A percentile compares a stretch with the other conserved stretches of the same genome.
phyloP scores from a whole-genome alignment of 768 basidiomycete species.

The Calocybe indica region DNA sequence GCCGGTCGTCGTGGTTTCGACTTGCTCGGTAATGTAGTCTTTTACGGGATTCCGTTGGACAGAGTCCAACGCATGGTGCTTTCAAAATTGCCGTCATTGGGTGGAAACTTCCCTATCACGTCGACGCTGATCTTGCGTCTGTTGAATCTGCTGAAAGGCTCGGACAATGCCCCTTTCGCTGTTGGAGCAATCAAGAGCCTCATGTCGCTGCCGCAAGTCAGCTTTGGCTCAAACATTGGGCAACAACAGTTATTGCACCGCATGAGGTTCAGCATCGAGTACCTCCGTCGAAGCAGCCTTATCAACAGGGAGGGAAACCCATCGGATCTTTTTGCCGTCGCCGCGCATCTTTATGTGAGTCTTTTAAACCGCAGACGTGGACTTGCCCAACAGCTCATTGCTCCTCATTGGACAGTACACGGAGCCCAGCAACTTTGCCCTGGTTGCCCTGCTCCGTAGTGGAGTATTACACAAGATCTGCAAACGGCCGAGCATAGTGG shows the following conservation, averaged over 20 bases:
- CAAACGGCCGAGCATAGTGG: slow-evolving; percentile 24
- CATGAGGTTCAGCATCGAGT: slow-evolving; percentile 66
- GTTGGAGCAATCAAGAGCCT: slow-evolving; percentile 45
- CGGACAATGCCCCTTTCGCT: slow-evolving; percentile 41
- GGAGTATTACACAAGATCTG: slow-evolving; percentile 59
- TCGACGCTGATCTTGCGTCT: slow-evolving; percentile 60
- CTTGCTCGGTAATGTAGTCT: slow-evolving; percentile 63
- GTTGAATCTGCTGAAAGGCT: slow-evolving; percentile 61
- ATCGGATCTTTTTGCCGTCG: slow-evolving; percentile 49
- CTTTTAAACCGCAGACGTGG: not conserved
- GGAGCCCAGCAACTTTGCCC: slow-evolving; percentile 66
- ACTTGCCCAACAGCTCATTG: not conserved
- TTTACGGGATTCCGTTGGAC: slow-evolving; percentile 62
- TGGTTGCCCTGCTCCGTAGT: slow-evolving; percentile 48
- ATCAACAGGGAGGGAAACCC: slow-evolving; percentile 49
- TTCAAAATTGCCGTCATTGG: slow-evolving; percentile 56
- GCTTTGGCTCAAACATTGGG: slow-evolving; percentile 49
- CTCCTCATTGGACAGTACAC: slow-evolving; percentile 33
- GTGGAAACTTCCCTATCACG: slow-evolving; percentile 61
- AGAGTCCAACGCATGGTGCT: slow-evolving; percentile 58
- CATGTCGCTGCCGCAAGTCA: slow-evolving; percentile 52
- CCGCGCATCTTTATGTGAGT: slow-evolving; percentile 45
- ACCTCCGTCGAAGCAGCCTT: slow-evolving; percentile 52
- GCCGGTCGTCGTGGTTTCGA: slow-evolving; percentile 71
- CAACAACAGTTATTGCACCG: slow-evolving; percentile 57